These are phyloP conservation scores for Medicago arabica DNA, from an alignment of 306 rosid species.

Conservation along the genomic window DNA sequence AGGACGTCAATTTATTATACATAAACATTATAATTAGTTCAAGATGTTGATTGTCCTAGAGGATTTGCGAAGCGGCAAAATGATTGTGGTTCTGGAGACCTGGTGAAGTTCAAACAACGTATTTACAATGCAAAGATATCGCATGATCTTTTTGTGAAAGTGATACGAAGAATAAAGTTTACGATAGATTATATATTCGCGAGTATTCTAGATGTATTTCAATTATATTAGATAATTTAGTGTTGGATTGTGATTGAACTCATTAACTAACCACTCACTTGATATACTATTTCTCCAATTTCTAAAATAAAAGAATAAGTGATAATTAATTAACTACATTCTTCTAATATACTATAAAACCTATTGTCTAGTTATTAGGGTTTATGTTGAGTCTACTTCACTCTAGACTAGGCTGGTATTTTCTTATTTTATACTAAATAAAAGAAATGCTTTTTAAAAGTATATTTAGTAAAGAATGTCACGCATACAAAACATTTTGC, in stretches of 20 bases:
- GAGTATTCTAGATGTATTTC: not conserved
- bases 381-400: too few relatives aligned
- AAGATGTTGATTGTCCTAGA: constrained; percentile 13
- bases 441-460: too few relatives aligned
- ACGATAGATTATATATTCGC: not conserved
- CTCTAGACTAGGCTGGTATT: too few relatives aligned
- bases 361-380: too few relatives aligned
- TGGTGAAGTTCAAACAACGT: constrained; percentile 33
- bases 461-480: too few relatives aligned
- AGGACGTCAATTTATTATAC: not conserved
- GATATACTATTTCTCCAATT: not conserved
- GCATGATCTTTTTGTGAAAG: constrained; percentile 1
- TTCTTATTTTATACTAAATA: too few relatives aligned
- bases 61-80: constrained; percentile 32
- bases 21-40: not conserved
- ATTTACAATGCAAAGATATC: not conserved
- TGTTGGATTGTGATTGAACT: not conserved
- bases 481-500: too few relatives aligned
- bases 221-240: too few relatives aligned
- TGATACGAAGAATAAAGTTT: not conserved
- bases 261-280: too few relatives aligned
- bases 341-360: too few relatives aligned
- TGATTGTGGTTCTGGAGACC: constrained; percentile 3
- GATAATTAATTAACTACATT: too few relatives aligned
- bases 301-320: not conserved